phyloP scores from a whole-genome alignment of 179 eudicot genomes.

The Beta macrorhiza region DNA sequence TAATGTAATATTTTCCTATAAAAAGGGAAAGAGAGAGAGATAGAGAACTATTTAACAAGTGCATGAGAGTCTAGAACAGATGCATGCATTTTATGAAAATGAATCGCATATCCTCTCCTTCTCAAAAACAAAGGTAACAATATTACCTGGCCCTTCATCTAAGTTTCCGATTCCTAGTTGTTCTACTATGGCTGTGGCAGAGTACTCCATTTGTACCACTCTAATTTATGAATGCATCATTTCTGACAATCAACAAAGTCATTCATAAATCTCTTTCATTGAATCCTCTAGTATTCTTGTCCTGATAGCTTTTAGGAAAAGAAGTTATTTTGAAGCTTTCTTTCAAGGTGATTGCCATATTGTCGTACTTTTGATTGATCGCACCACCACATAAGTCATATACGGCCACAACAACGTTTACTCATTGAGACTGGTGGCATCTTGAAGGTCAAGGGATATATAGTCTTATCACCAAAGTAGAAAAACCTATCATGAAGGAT shows the following conservation, averaged over 20 bases:
- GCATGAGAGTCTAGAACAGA: not conserved
- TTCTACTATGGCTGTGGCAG: not conserved
- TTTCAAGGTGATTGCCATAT: not conserved
- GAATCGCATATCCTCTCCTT: not conserved
- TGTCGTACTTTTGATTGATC: not conserved
- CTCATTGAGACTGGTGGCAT: not conserved
- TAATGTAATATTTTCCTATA: not conserved
- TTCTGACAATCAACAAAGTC: not conserved
- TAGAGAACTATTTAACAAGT: not conserved
- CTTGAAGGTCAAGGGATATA: not conserved
- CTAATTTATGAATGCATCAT: not conserved
- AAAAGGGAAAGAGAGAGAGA: not conserved
- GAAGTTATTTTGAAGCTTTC: not conserved
- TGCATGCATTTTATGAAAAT: not conserved
- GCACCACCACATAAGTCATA: not conserved
- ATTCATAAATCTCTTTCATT: not conserved
- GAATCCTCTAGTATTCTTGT: slow-evolving; percentile 9
- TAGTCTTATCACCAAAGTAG: no score
- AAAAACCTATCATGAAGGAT: no score
- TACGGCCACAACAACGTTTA: not conserved
- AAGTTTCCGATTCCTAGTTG: not conserved
- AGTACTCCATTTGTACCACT: not conserved
- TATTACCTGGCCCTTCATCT: not conserved
- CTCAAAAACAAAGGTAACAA: not conserved
- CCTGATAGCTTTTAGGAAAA: not conserved